Evolutionary conservation across 768 basidiomycete genomes (phyloP).

Genomic region (Mycena chlorophos): DNA sequence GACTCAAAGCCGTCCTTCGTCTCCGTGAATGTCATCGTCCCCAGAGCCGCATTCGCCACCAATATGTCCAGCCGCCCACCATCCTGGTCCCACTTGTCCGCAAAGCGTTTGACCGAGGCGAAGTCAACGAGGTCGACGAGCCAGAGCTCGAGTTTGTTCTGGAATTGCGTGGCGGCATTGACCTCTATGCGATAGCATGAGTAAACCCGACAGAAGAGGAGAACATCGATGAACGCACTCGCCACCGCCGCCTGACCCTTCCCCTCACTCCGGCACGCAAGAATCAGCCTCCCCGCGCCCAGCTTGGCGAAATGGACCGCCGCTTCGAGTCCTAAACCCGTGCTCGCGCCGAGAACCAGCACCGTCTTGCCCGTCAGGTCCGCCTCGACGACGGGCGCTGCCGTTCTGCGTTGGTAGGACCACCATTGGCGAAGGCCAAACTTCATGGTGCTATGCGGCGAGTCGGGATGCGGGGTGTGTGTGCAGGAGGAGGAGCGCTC

Average conservation of each 20-base stretch:
- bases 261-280: slow-evolving; percentile 39
- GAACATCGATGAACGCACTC: slow-evolving; percentile 27
- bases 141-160: slow-evolving; percentile 36
- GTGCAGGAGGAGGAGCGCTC: too few species aligned
- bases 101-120: slow-evolving; percentile 41
- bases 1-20: slow-evolving; percentile 50
- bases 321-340: slow-evolving; percentile 49
- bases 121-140: slow-evolving; percentile 43
- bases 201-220: neutral
- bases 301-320: slow-evolving; percentile 46
- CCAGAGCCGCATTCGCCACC: slow-evolving; percentile 43
- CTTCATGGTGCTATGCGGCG: slow-evolving; percentile 1
- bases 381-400: slow-evolving; percentile 32
- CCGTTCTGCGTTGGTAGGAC: slow-evolving; percentile 20
- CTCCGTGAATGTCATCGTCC: slow-evolving; percentile 10
- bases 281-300: slow-evolving; percentile 41
- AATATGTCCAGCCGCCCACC: slow-evolving; percentile 43
- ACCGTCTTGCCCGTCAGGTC: slow-evolving; percentile 49
- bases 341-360: slow-evolving; percentile 52
- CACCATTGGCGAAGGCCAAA: neutral
- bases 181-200: slow-evolving; percentile 23
- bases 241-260: slow-evolving; percentile 38
- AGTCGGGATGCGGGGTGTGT: too few species aligned
- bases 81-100: slow-evolving; percentile 33
- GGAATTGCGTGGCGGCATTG: slow-evolving; percentile 33